Base-by-base conservation (phyloP, 1,139 yeast genomes). In the Trichomonascaceae sp. region DNA sequence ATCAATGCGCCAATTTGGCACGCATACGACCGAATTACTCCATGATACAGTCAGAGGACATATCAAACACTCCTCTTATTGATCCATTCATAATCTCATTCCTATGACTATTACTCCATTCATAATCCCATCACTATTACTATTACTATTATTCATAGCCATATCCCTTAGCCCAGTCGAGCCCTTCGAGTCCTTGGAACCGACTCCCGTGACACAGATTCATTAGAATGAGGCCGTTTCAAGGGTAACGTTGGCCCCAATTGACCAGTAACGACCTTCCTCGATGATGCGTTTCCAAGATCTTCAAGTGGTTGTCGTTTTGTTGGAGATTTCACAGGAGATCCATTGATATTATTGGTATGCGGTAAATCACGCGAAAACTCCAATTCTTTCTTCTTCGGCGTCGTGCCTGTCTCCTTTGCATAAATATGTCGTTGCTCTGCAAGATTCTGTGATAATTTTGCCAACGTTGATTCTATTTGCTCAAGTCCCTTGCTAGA, bases 331-430 rank as follows among this genome's bases (percentile, higher is more conserved):
- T 46, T 46, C 20, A 30, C n/a, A 6, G 43, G 24, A 22, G 43
- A 30, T 2, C 12, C n/a, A 2, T 32, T 17, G 7, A 18, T n/a
- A 19, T 30, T 17, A 10, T 24, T 38, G 17, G 54, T 52, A 17
- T 52, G 54, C 18, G 54, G 54, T 7, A 52, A 45, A 20, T 43
- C 43, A 5, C 54, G 36, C 10, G 49, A 32, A 36, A 47, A 52
- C 45, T 54, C 57, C 13, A 55, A 20, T 45, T 52, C 52, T 8
- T 53, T 22, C 32, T 57, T 47, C 43, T 55, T 55, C 2, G 58
- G 58, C 17, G 58, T 55, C 17, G 51, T 20, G 1, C 58, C 58
- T 2, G 55, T 45, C 27, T 57, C 43, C 30, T 15, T 49, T 20
- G 43, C 45, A 12, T 39, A 30, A n/a, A 38, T 43, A 22, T 22